Base-by-base conservation (phyloP, 257 asterid species). In the Petunia axillaris region DNA sequence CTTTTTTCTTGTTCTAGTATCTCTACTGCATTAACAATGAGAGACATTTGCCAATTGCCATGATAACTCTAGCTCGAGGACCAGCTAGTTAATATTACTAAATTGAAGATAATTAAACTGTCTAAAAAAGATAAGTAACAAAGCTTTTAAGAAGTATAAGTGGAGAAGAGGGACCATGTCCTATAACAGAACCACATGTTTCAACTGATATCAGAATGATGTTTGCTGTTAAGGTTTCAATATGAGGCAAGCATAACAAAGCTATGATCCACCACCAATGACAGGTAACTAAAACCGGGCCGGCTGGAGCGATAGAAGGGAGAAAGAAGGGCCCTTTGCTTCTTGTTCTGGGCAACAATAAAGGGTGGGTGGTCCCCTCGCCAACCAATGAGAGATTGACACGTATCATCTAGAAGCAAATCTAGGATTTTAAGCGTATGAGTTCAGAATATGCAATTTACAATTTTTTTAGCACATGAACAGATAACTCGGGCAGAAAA, bases 151-250 rank as follows among this genome's bases (percentile, higher is more conserved):
- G 4, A 25, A 59, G 64, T 15, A 66, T 66, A 40, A 66, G 43
- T 66, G 75, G 75, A 40, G 39, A 65, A 67, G 25, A 71, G 85
- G 86, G 88, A 74, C 86, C 86, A 80, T 82, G 77, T 78, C 53
- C 64, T 73, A 74, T 59, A 36, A 41, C 73, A 75, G 41, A 25
- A 71, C 60, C 60, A 54, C 80, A 76, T 81, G 81, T 78, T 55
- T 60, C 66, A 71, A 74, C 39, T 60, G 75, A 63, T 15, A 78
- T 70, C 40, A 43, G 75, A 75, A 68, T 63, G 40, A 73, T 79
- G 86, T 77, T 82, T 83, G 84, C 64, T 82, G 89, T 73, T 85
- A 53, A 74, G 74, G 62, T 84, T 84, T 71, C 74, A 68, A 85
- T 71, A 76, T 37, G 57, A 25, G 8, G 16, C 66, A 81, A 78